Percentiles rank a stretch among this genome's conserved stretches.
Evolutionary conservation across 225 moss, liverwort and hornwort genomes (phyloP).

Genomic region (Straminergon stramineum): DNA sequence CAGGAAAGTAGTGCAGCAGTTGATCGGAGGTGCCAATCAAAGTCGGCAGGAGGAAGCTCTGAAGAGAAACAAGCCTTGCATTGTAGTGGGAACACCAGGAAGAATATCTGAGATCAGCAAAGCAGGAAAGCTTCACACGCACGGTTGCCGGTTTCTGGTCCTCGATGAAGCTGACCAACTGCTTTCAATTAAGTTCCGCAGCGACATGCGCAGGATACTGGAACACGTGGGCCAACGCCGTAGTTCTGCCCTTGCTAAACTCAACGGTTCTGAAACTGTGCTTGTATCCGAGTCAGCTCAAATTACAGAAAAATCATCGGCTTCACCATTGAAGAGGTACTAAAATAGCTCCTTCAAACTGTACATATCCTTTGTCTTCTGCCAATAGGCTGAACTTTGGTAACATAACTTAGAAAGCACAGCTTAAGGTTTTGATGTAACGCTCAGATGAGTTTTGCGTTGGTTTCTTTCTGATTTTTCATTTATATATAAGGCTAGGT

Average conservation of each 20-base stretch:
- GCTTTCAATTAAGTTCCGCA: conserved; percentile 86
- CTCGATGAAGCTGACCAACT: conserved; percentile 94
- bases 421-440: background rate
- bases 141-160: conserved; percentile 80
- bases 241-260: background rate
- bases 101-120: conserved; percentile 94
- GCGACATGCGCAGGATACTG: conserved; percentile 91
- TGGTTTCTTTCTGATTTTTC: background rate
- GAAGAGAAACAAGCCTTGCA: conserved; percentile 80
- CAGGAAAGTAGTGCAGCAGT: conserved; percentile 79
- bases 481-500: background rate
- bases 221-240: conserved; percentile 94
- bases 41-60: conserved; percentile 86
- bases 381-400: background rate
- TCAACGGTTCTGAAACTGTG: background rate
- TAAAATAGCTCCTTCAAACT: background rate
- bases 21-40: conserved; percentile 96
- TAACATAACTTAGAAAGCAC: background rate
- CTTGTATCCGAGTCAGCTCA: background rate
- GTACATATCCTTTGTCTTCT: background rate
- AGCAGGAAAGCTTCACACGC: conserved; percentile 91
- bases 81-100: conserved; percentile 90
- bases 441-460: background rate
- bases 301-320: background rate
- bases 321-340: conserved; percentile 26